Evolutionary conservation across 352 stramenopile species (phyloP), one percentile per base, ranked within the genome.

Genomic region (Phytophthora sp.): DNA sequence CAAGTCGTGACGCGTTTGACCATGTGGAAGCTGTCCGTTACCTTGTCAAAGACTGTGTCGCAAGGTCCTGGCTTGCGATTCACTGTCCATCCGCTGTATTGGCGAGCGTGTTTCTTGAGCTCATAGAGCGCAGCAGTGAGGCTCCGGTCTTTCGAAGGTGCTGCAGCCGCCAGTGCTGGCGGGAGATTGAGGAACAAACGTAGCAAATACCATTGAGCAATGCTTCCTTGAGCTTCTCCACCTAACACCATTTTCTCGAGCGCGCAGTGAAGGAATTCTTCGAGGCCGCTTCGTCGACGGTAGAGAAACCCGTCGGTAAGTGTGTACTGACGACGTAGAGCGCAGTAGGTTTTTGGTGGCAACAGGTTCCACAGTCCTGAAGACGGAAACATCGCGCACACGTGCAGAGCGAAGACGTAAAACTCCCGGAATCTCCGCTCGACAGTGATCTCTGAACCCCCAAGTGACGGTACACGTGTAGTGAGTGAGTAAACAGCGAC

Each of bases 361-460:
- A 93, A 46, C 0, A 82, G 61, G 26, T 74, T 60, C 85, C 76
- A 89, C 7, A 91, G 47, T 12, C 89, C 71, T 36, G 73, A 57
- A 0, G 77, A 82, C 6, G 84, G 79, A 26, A 86, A 89, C 77
- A 93, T 93, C 4, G 75, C 52, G 59, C 82, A 86, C 24, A 91
- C 68, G 0, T 74, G 68, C 35, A 82, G 64, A 9, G 85, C 85
- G 21, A 93, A 89, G 13, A 74, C 76, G 61, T 91, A 91, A 50
- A 93, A 93, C 60, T 93, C 85, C 21, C 82, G 82, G 63, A 91
- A 93, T 9, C 85, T 76, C 9, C 85, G 71, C 53, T 93, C 85
- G 39, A 91, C 69, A 7, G 54, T 73, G 38, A 69, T 59, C 23
- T 60, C 38, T 13, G 66, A 54, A 9, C 30, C 23, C 6, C 53